Base-by-base conservation (phyloP, 352 stramenopile species). In the Thalassiosira oceanica region DNA sequence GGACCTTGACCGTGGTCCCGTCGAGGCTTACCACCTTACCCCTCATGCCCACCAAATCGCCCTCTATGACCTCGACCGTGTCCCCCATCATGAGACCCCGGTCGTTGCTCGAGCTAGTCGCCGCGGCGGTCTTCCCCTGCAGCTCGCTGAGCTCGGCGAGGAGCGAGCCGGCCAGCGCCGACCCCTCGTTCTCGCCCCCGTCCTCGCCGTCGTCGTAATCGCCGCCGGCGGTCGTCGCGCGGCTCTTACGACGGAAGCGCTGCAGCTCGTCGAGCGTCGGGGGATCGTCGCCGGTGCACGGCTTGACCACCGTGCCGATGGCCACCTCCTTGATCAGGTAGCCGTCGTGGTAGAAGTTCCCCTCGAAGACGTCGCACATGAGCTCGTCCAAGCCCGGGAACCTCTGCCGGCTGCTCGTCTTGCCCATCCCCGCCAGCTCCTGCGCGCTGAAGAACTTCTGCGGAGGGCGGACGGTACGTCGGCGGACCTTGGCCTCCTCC, bases 301-400 rank as follows among this genome's bases (percentile, higher is more conserved):
- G 74, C 63, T 91, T 90, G 3, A 92, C 78, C 52, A 91, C 84
- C 3, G 74, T 87, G 53, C 82, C 84, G 43, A 92, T 81, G 8
- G 79, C 88, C 7, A 92, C 74, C 64, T 92, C 85, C 57, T 90
- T 92, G 8, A 92, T 39, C 29, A 91, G 57, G 57, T 92, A 93
- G 29, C 87, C 85, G 65, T 92, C 86, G 44, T 82, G 42, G 55
- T 91, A 92, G 55, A 87, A 91, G 54, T 85, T 91, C 26, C 77
- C 76, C 46, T 92, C 84, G 72, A 85, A 93, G 49, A 73, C 83
- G 67, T 92, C 82, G 65, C 79, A 90, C 64, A 77, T 80, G 2
- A 82, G 49, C 63, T 89, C 73, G 53, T 57, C 64, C 46, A 89
- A 43, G 27, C 77, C 81, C 16, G 80, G 76, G 58, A 88, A 89